Evolutionary conservation across 78 protist genomes (phyloP), one percentile per base, ranked within the genome.

Genomic region (Cavenderia fasciculata): DNA sequence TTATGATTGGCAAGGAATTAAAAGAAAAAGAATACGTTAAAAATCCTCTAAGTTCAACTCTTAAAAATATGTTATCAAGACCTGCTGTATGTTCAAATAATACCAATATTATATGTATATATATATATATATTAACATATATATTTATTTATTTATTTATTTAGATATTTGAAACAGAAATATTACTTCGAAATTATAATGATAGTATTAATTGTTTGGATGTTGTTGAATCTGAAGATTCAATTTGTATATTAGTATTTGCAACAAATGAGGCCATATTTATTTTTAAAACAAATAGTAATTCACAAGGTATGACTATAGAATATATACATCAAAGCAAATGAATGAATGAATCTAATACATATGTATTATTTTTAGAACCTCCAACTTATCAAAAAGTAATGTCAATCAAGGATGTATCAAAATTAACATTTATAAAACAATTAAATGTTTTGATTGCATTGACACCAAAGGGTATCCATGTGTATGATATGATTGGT

Each of bases 161-260:
- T 4, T 19, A 59, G 73, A n/a, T 79, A 51, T 79, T 79, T 41
- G 88, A 79, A 34, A 62, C 88, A 38, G 88, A 79, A 34, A 79
- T 79, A 51, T 54, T 79, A 65, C 66, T 79, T 54, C 66, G 76
- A n/a, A 79, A 79, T 52, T 49, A 74, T 65, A 65, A 65, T 54
- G 88, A 79, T 47, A 79, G 41, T 47, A 79, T 79, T 2, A 66
- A 34, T n/a, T 79, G 88, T 65, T 38, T 79, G 43, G 88, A 79
- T 52, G 88, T 79, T 0, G 29, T 79, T 16, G 88, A 79, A 38
- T 79, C 88, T 1, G 88, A 79, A 16, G 88, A 66, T 43, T 21
- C 23, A 19, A 79, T 49, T 25, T 79, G 74, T 63, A 79, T 49
- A 27, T 66, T 79, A 41, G 25, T 79, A 6, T 57, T 79, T 25